phyloP scores from a whole-genome alignment of 2,329 filamentous ascomycete genomes.

The Penicillium vulpinum region DNA sequence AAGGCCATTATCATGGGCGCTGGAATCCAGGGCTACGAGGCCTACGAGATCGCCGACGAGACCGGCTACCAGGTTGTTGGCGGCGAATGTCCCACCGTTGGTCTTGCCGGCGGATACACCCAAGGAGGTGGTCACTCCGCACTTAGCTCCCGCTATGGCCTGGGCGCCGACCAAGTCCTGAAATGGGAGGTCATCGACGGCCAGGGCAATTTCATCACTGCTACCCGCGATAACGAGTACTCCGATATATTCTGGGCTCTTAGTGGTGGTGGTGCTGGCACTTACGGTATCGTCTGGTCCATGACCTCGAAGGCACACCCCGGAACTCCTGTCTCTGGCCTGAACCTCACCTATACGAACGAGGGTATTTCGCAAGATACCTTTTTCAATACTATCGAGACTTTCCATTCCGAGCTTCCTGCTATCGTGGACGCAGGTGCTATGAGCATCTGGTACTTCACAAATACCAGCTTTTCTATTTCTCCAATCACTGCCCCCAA shows the following conservation, averaged over 20 bases:
- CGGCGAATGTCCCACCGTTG: slow-evolving; percentile 58
- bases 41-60: slow-evolving; percentile 49
- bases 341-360: slow-evolving; percentile 46
- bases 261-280: slow-evolving; percentile 47
- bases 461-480: slow-evolving; percentile 53
- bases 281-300: slow-evolving; percentile 58
- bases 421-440: slow-evolving; percentile 53
- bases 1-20: slow-evolving; percentile 56
- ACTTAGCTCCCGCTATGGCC: slow-evolving; percentile 56
- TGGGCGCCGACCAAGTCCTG: slow-evolving; percentile 61
- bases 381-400: slow-evolving; percentile 54
- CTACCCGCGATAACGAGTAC: slow-evolving; percentile 16
- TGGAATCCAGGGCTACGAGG: slow-evolving; percentile 54
- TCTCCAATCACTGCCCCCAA: slow-evolving; percentile 51
- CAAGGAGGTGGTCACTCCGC: slow-evolving; percentile 62
- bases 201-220: slow-evolving; percentile 16
- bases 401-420: slow-evolving; percentile 51
- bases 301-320: slow-evolving; percentile 56
- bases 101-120: slow-evolving; percentile 59
- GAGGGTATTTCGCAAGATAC: slow-evolving; percentile 39
- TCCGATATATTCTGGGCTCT: slow-evolving; percentile 26
- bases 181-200: slow-evolving; percentile 59
- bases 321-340: slow-evolving; percentile 46
- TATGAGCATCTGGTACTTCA: slow-evolving; percentile 53
- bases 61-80: slow-evolving; percentile 55